A percentile compares a stretch with the other conserved stretches of the same genome.
phyloP scores from a whole-genome alignment of 768 basidiomycete species.

The Heimioporus sp. region DNA sequence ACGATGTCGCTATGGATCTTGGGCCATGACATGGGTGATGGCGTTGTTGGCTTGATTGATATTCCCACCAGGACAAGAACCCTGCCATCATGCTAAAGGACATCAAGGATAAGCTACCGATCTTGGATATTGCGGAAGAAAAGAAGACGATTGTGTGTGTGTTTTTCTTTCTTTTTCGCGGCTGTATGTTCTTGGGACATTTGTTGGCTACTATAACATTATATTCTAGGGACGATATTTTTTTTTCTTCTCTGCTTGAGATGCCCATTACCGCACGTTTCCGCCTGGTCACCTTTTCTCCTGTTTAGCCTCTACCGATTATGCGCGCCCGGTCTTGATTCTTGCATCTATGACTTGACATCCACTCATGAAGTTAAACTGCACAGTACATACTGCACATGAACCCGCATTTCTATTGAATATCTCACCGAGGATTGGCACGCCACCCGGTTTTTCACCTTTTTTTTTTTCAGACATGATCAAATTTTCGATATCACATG shows the following conservation, averaged over 20 bases:
- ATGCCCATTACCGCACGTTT: slow-evolving; percentile 5
- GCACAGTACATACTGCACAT: slow-evolving; percentile 31
- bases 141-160: background rate
- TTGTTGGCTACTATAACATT: slow-evolving; percentile 34
- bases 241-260: slow-evolving; percentile 29
- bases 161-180: slow-evolving; percentile 11
- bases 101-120: slow-evolving; percentile 1
- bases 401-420: slow-evolving; percentile 27
- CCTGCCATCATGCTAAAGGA: slow-evolving; percentile 1
- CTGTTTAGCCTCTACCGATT: background rate
- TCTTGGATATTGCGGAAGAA: slow-evolving; percentile 22
- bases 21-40: slow-evolving; percentile 27
- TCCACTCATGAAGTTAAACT: slow-evolving; percentile 21
- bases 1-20: slow-evolving; percentile 40
- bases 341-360: slow-evolving; percentile 23
- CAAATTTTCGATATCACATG: slow-evolving; percentile 12
- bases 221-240: slow-evolving; percentile 31
- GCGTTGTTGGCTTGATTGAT: background rate
- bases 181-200: slow-evolving; percentile 36
- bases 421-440: slow-evolving; percentile 10
- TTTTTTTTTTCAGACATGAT: background rate
- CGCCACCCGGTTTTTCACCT: background rate
- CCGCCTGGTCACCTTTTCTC: slow-evolving; percentile 13
- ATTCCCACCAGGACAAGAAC: slow-evolving; percentile 5
- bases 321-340: background rate